Base-by-base conservation (phyloP, 129 eudicot species). In the Cynara cardunculus region DNA sequence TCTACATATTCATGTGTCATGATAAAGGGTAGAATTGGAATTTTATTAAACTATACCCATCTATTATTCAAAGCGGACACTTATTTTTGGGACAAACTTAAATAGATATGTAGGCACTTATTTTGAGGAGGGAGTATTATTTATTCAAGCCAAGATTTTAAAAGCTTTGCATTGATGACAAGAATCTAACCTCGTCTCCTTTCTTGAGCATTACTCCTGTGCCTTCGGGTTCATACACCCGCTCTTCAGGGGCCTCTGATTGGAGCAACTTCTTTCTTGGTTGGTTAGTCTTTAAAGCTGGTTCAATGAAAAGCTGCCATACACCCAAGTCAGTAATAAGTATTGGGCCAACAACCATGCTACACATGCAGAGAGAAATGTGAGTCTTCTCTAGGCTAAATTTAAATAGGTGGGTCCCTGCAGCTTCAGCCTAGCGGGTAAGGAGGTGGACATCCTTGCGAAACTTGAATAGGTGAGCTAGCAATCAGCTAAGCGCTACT, bases 241-340 rank as follows among this genome's bases (percentile, higher is more conserved):
- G 86, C 85, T 89, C 94, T 70, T 90, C 90, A 72, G 97, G 97
- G 32, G 92, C 85, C 80, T 85, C 91, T 25, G 97, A 84, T 37
- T 89, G 99, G 35, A 90, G 71, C 78, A 90, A 71, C 83, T 92
- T 95, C 86, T 91, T 92, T 66, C 80, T 86, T 46, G 99, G 97
- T 69, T 80, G 85, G 72, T 92, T 95, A 44, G 99, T 90, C 34
- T 77, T 88, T 78, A 95, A 83, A 69, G 62, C 76, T 72, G 97
- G 97, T 84, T 95, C 99, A 84, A 86, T 88, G 59, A 80, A 89
- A 83, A 95, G 97, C 99, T 93, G 94, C 87, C 46, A 80, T 39
- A 46, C 61, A 82, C 30, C 46, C n/a, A 61, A 61, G 41, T 67
- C 68, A 44, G 32, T 21, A 9, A 32, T 12, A 71, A 73, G 77